Percentiles rank a stretch among this genome's conserved stretches.
phyloP scores from a whole-genome alignment of 352 stramenopile species.

The Globisporangium middletonii region DNA sequence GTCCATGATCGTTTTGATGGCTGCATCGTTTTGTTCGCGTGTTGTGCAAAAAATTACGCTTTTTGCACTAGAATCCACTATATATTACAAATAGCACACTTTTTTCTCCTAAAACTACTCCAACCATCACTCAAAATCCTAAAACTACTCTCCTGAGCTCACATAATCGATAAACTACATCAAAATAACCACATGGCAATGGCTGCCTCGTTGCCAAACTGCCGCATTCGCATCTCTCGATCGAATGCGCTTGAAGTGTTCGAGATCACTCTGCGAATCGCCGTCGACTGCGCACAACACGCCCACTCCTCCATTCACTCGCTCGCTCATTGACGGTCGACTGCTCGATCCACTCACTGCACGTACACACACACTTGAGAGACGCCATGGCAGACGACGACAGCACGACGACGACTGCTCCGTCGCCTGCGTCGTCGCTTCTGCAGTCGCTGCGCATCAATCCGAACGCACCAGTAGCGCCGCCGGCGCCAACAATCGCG shows the following conservation, averaged over 20 bases:
- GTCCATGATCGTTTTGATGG: too few species aligned
- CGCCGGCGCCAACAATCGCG: neutral
- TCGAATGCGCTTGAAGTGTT: conserved; percentile 1
- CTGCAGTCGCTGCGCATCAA: conserved; percentile 10
- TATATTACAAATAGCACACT: too few species aligned
- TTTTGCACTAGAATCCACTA: too few species aligned
- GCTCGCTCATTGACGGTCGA: neutral
- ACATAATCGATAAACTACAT: neutral
- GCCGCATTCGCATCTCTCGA: neutral
- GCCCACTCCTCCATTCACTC: neutral
- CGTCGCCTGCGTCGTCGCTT: neutral
- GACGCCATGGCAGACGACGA: neutral
- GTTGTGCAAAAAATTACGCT: too few species aligned
- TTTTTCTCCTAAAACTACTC: too few species aligned
- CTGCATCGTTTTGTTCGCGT: too few species aligned
- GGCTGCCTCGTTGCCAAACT: neutral
- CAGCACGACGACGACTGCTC: neutral
- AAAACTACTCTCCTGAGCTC: too few species aligned
- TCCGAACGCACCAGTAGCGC: conserved; percentile 1
- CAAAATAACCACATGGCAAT: neutral
- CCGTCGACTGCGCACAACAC: neutral
- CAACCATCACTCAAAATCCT: too few species aligned
- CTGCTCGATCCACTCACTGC: too few species aligned
- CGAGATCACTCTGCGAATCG: neutral
- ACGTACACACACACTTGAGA: too few species aligned